Evolutionary conservation across 176 grass and related monocot genomes (phyloP).

Genomic region (Oryza coarctata): DNA sequence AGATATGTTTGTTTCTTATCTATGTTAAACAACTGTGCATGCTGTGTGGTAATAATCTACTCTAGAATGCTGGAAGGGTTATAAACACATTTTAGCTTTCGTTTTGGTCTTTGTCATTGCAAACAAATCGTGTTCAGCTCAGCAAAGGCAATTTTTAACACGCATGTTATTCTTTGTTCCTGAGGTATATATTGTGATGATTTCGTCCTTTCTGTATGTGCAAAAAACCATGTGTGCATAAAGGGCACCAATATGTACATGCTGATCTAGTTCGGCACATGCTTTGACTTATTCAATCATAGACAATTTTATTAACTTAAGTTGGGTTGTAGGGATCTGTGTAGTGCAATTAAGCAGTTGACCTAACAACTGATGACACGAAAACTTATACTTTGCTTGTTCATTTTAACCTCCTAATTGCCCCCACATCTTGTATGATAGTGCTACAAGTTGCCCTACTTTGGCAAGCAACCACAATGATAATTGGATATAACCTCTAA

Average conservation of each 20-base stretch:
- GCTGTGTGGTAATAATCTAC: not conserved
- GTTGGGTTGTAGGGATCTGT: not conserved
- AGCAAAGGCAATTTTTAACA: not conserved
- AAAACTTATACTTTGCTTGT: not conserved
- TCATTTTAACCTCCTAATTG: not conserved
- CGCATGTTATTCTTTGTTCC: not conserved
- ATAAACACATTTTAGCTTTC: not conserved
- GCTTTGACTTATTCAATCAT: not conserved
- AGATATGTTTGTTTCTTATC: not conserved
- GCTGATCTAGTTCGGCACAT: not conserved
- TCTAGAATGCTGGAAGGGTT: not conserved
- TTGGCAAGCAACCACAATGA: not conserved
- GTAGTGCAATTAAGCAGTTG: slow-evolving; percentile 13
- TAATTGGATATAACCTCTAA: not conserved
- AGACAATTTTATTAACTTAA: not conserved
- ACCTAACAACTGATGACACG: not conserved
- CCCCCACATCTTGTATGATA: not conserved
- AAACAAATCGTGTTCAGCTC: not conserved
- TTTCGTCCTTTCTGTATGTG: not conserved
- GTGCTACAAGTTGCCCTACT: slow-evolving; percentile 9
- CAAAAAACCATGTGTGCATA: not conserved
- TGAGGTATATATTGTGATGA: not conserved
- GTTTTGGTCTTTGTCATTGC: not conserved
- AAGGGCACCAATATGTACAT: not conserved
- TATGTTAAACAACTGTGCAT: not conserved